Percentiles rank a stretch among this genome's conserved stretches.
Conservation (phyloP, 2,329 filamentous ascomycete genomes). For the Fusarium citri region DNA sequence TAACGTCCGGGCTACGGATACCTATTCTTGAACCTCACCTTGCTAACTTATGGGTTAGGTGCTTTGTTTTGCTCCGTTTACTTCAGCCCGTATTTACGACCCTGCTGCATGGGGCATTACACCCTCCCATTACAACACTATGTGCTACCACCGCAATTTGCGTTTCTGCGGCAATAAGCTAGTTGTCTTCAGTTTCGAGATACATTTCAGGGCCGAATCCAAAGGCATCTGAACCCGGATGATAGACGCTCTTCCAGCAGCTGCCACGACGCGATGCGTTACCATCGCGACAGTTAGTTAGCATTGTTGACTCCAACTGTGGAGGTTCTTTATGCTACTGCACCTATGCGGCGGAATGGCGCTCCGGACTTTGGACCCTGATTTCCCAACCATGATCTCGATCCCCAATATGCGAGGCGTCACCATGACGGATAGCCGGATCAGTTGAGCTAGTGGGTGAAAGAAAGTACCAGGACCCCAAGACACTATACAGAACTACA, state of each 20-base stretch:
- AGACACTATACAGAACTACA: constrained; percentile 29
- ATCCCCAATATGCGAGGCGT: constrained; percentile 42
- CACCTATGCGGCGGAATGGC: constrained; percentile 29
- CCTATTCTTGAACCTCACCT: constrained; percentile 14
- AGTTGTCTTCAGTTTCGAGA: neutral
- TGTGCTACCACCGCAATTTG: constrained; percentile 3
- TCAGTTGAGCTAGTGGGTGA: constrained; percentile 18
- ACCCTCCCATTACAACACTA: constrained; percentile 8
- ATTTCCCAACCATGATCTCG: constrained; percentile 49
- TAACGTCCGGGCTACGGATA: neutral
- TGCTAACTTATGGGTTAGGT: constrained; percentile 1
- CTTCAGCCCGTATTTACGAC: constrained; percentile 7
- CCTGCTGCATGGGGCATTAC: constrained; percentile 2
- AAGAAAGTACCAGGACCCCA: constrained; percentile 27
- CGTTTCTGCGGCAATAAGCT: neutral
- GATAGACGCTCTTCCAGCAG: constrained; percentile 13
- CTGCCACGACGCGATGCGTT: constrained; percentile 12
- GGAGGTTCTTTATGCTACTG: constrained; percentile 16
- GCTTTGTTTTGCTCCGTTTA: constrained; percentile 12
- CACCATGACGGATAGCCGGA: constrained; percentile 44
- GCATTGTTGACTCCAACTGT: constrained; percentile 1
- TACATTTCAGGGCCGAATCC: neutral
- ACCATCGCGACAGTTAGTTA: constrained; percentile 5
- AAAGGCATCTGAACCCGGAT: constrained; percentile 3
- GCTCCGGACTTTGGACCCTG: constrained; percentile 46